Evolutionary conservation across 2,329 filamentous ascomycete species (phyloP).

Genomic region (Colletotrichum kahawae): DNA sequence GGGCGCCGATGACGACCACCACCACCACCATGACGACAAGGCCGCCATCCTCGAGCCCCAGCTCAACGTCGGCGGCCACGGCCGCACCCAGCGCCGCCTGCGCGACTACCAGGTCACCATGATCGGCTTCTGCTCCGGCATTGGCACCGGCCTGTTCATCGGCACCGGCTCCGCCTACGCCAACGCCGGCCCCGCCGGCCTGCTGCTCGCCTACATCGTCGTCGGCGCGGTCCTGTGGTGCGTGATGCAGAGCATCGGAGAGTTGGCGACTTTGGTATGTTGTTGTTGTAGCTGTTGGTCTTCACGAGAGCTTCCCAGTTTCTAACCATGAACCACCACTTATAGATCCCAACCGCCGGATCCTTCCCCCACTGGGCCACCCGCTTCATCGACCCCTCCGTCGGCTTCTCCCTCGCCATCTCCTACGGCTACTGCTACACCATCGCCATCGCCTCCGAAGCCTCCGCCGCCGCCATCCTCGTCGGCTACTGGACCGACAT

Average conservation of each 20-base stretch:
- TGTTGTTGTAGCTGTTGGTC: background rate
- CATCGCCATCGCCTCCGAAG: conserved; percentile 50
- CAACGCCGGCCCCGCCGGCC: conserved; percentile 45
- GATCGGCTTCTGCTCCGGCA: conserved; percentile 52
- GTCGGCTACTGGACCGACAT: conserved; percentile 48
- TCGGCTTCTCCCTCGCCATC: conserved; percentile 51
- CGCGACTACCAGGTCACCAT: conserved; percentile 51
- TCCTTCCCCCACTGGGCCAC: conserved; percentile 29
- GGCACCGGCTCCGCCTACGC: conserved; percentile 45
- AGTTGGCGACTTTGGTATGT: conserved; percentile 39
- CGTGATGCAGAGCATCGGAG: conserved; percentile 50
- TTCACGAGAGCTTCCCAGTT: background rate
- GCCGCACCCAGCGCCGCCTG: conserved; percentile 22
- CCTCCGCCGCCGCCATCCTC: conserved; percentile 44
- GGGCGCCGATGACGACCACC: background rate
- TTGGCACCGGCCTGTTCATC: conserved; percentile 54
- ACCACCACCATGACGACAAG: conserved; percentile 4
- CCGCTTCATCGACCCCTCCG: conserved; percentile 44
- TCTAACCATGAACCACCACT: background rate
- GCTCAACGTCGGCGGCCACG: conserved; percentile 21
- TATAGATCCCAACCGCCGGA: conserved; percentile 22
- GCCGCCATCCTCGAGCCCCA: conserved; percentile 17
- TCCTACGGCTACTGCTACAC: conserved; percentile 50
- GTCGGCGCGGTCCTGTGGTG: conserved; percentile 51
- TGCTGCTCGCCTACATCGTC: conserved; percentile 48